phyloP scores from a whole-genome alignment of 2,329 filamentous ascomycete genomes.

The Fusarium sarcochroum region DNA sequence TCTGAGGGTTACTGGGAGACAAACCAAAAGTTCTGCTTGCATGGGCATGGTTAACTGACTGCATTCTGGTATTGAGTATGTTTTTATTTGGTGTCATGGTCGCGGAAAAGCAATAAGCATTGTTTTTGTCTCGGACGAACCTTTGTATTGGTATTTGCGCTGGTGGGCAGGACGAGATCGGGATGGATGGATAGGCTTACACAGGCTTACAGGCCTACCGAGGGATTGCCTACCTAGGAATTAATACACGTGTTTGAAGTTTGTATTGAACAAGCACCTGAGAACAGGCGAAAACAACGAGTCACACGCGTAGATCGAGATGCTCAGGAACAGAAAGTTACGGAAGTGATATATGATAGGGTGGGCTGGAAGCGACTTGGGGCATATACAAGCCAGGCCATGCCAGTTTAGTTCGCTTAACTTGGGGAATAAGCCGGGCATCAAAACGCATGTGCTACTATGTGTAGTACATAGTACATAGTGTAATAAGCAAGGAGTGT shows the following conservation, averaged over 20 bases:
- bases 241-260: constrained; percentile 27
- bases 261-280: constrained; percentile 21
- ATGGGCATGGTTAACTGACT: constrained; percentile 28
- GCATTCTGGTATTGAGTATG: constrained; percentile 39
- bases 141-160: constrained; percentile 33
- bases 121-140: constrained; percentile 36
- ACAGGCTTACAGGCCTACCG: constrained; percentile 4
- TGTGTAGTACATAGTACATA: background rate
- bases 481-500: background rate
- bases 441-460: background rate
- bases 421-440: constrained; percentile 15
- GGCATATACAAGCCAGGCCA: constrained; percentile 10
- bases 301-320: constrained; percentile 28
- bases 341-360: constrained; percentile 36
- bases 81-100: constrained; percentile 43
- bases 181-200: constrained; percentile 3
- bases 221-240: constrained; percentile 1
- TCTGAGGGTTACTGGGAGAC: constrained; percentile 21
- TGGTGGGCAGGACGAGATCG: background rate
- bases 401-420: constrained; percentile 11
- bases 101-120: constrained; percentile 43
- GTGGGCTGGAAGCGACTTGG: constrained; percentile 23
- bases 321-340: constrained; percentile 20
- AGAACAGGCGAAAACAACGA: constrained; percentile 29
- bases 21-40: constrained; percentile 39